Percentiles rank a stretch among this genome's conserved stretches.
Conservation (phyloP, 2,329 filamentous ascomycete species). For the Pseudogymnoascus sp. region DNA sequence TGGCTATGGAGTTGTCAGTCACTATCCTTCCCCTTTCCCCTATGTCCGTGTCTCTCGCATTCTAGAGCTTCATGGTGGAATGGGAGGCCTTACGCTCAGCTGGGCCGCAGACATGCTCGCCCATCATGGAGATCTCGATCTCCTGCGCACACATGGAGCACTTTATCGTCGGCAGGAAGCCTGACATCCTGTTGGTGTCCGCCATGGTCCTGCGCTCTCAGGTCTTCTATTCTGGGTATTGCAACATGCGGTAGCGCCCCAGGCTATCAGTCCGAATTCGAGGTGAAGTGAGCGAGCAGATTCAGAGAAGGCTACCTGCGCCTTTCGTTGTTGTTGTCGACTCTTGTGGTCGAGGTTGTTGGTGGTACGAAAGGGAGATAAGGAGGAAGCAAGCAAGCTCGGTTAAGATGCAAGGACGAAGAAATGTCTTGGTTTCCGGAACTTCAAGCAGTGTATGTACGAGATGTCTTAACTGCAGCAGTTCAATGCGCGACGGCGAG, state of each 20-base stretch:
- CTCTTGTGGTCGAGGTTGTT: background rate
- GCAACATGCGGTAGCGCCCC: background rate
- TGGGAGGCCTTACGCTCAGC: slow-evolving; percentile 32
- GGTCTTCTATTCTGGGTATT: background rate
- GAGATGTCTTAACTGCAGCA: background rate
- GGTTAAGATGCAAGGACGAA: background rate
- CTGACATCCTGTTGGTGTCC: slow-evolving; percentile 41
- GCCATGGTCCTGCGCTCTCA: slow-evolving; percentile 20
- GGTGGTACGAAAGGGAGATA: background rate
- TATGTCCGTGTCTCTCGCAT: background rate
- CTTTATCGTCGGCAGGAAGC: slow-evolving; percentile 75
- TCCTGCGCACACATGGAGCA: slow-evolving; percentile 71
- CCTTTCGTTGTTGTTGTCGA: background rate
- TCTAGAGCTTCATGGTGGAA: background rate
- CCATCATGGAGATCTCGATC: slow-evolving; percentile 79
- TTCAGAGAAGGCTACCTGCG: background rate
- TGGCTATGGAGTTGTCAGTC: slow-evolving; percentile 17
- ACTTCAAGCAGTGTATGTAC: background rate
- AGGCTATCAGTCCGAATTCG: background rate
- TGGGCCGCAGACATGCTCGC: slow-evolving; percentile 65
- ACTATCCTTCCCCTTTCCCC: slow-evolving; percentile 7
- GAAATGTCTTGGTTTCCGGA: background rate
- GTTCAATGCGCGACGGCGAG: background rate
- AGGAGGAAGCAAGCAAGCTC: background rate
- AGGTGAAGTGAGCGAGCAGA: background rate